Evolutionary conservation across 768 basidiomycete genomes (phyloP).

Genomic region (Daedaleopsis sinensis): DNA sequence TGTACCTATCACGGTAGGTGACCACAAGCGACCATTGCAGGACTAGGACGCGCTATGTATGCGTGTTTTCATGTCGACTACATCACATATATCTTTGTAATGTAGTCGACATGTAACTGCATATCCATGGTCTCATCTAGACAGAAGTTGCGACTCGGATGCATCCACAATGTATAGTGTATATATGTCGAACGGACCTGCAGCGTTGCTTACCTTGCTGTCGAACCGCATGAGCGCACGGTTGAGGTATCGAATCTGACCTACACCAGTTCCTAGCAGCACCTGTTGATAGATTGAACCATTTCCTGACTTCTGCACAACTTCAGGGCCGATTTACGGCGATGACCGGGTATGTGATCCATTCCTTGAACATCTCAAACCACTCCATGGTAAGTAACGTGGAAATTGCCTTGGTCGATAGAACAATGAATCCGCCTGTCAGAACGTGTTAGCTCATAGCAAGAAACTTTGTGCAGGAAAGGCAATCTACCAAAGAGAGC

Average conservation of each 20-base stretch:
- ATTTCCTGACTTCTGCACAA: constrained; percentile 55
- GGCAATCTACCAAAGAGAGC: constrained; percentile 70
- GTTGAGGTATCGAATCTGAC: constrained; percentile 86
- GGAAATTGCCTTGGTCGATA: constrained; percentile 91
- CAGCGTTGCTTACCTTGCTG: constrained; percentile 69
- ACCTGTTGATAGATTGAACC: constrained; percentile 48
- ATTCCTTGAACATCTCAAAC: constrained; percentile 72
- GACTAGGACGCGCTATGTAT: too few relatives aligned
- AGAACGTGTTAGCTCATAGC: background rate
- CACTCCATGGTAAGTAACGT: constrained; percentile 81
- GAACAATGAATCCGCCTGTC: constrained; percentile 89
- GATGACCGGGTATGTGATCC: constrained; percentile 84
- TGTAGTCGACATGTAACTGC: too few relatives aligned
- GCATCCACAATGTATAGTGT: too few relatives aligned
- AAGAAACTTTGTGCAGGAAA: background rate
- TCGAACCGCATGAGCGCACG: constrained; percentile 92
- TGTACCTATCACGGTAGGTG: too few relatives aligned
- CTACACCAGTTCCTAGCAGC: constrained; percentile 71
- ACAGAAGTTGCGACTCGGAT: too few relatives aligned
- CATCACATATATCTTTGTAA: too few relatives aligned
- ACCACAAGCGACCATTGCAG: too few relatives aligned
- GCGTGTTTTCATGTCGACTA: too few relatives aligned
- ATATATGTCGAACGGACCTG: too few relatives aligned
- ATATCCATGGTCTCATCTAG: too few relatives aligned
- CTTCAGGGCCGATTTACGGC: constrained; percentile 46